phyloP scores from a whole-genome alignment of 495 filamentous ascomycete species.

The Clavariopsis aquatica region DNA sequence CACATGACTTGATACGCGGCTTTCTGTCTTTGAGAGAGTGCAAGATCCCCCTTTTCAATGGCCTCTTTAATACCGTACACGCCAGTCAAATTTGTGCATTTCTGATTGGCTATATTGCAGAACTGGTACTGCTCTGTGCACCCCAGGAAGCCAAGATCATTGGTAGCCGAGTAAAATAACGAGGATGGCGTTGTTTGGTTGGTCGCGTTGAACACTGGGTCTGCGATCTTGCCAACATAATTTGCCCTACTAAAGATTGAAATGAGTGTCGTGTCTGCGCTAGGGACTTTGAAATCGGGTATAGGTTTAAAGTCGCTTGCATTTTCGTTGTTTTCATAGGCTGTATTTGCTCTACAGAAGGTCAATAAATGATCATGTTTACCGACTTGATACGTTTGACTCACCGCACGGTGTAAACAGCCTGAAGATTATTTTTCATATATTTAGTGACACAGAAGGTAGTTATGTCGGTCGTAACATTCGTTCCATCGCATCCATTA shows the following conservation, averaged over 20 bases:
- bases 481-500: slow-evolving; percentile 9
- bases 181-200: not conserved
- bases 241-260: slow-evolving; percentile 19
- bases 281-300: slow-evolving; percentile 18
- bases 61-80: slow-evolving; percentile 19
- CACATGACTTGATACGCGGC: slow-evolving; percentile 20
- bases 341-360: slow-evolving; percentile 8
- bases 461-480: not conserved
- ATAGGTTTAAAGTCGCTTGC: slow-evolving; percentile 30
- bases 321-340: slow-evolving; percentile 15
- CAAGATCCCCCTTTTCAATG: slow-evolving; percentile 12
- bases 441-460: slow-evolving; percentile 27
- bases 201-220: slow-evolving; percentile 23
- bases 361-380: not conserved
- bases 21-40: not conserved
- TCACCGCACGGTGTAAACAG: slow-evolving; percentile 22
- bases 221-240: slow-evolving; percentile 13
- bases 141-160: slow-evolving; percentile 18
- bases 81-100: slow-evolving; percentile 26
- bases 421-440: slow-evolving; percentile 9
- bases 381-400: not conserved
- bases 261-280: slow-evolving; percentile 29
- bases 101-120: slow-evolving; percentile 14
- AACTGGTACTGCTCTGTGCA: slow-evolving; percentile 36
- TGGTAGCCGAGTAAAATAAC: not conserved